Evolutionary conservation across 2,329 filamentous ascomycete species (phyloP), one percentile per base, ranked within the genome.

Genomic region (Diaporthe citri): DNA sequence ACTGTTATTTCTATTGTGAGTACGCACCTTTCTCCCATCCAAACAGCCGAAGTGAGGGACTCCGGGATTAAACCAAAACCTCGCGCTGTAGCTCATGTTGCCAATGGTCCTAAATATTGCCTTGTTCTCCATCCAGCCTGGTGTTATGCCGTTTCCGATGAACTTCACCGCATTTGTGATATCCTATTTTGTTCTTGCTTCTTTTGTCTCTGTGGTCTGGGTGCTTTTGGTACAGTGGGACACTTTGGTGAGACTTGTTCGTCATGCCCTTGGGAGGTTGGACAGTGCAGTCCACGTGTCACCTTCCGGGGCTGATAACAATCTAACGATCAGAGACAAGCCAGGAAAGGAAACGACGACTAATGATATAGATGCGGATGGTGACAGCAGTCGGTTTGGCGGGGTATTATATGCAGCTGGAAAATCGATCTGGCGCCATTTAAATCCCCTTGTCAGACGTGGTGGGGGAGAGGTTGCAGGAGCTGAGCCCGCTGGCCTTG

Each of bases 1-100:
- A 72, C 56, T 31, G 10, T 72, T 2, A 60, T 72, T 39, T 60
- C 56, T 12, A 62, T 72, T 52, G 70, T 72, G 12, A 52, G 70
- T 41, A 1, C 3, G 10, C 25, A 6, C 8, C 2, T 34, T 13
- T 10, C 7, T 36, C 1, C 13, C 15, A 52, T 9, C n/a, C 15
- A 34, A 48, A 48, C 2, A 13, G 12, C 7, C 1, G 1, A 34
- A 4, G 6, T 4, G 7, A 34, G 1, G 4, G 1, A 51, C 9
- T 13, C 31, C 17, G 10, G 3, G 6, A 13, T 36, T 43, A 22
- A n/a, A 60, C 15, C 22, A 28, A 12, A 13, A 25, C 17, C 10
- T 2, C 4, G 25, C 2, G 22, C 2, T 13, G 1, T 22, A 72
- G 56, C 9, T 62, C 1, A 60, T 72, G 43, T 62, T 72, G 70